phyloP scores from a whole-genome alignment of 257 asterid species.

The Lavandula angustifolia region DNA sequence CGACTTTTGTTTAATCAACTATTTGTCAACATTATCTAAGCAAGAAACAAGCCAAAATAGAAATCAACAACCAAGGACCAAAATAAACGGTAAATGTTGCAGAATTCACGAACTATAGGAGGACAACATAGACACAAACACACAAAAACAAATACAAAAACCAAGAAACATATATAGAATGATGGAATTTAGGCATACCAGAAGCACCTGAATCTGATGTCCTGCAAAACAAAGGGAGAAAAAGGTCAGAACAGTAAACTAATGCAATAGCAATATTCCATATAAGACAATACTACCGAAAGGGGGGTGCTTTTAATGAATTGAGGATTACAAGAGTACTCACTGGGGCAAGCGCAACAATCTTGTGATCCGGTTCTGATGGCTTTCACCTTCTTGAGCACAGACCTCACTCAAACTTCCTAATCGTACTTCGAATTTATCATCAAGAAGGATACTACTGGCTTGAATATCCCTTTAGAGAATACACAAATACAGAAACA shows the following conservation, averaged over 20 bases:
- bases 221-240: conserved; percentile 52
- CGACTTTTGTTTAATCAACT: background rate
- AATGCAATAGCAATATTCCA: conserved; percentile 1
- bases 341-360: conserved; percentile 83
- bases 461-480: conserved; percentile 89
- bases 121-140: background rate
- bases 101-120: background rate
- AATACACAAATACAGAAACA: conserved; percentile 8
- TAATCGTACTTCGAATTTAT: conserved; percentile 88
- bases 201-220: conserved; percentile 73
- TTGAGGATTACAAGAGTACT: conserved; percentile 38
- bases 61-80: conserved; percentile 2
- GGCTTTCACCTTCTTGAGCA: conserved; percentile 79
- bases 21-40: background rate
- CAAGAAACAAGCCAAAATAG: background rate
- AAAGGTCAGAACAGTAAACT: conserved; percentile 34
- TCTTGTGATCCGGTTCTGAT: conserved; percentile 69
- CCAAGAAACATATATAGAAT: background rate
- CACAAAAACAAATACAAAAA: background rate
- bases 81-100: background rate
- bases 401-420: conserved; percentile 91
- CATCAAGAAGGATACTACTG: conserved; percentile 95
- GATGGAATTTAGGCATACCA: conserved; percentile 43
- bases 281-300: background rate
- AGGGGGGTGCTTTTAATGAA: background rate